Evolutionary conservation across 1,139 yeast genomes (phyloP), one percentile per base, ranked within the genome.

Genomic region (Waltiozyma sp.): DNA sequence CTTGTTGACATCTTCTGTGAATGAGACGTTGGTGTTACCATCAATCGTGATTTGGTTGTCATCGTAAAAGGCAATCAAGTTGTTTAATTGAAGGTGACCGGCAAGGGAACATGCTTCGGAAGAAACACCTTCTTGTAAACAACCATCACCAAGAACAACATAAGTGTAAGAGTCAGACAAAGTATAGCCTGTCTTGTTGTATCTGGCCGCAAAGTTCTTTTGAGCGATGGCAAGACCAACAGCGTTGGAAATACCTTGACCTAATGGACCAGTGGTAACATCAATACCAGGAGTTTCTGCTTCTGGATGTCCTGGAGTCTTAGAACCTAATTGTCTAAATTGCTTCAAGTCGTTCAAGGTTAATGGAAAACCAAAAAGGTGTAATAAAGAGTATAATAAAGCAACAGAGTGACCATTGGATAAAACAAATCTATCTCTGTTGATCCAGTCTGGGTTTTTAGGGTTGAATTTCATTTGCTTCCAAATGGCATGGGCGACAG

Each of bases 331-430:
- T 69, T 87, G 95, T 76, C 99, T 86, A 72, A 91, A 91, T 51
- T 74, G 68, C 73, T 88, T 84, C 67, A 91, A 74, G 67, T 93
- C 98, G 41, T 88, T 95, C 51, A 91, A 68, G 44, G 86, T 62
- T 63, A 80, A 72, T 59, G 77, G 85, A 71, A 77, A 91, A 47
- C 97, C 97, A 60, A 77, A 79, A 58, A 93, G 72, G 66, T 84
- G 93, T 61, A 91, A 73, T 68, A 91, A 66, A 40, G 93, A 72
- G 75, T 91, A 93, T 62, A 87, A 73, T 52, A 91, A 72, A 49
- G 95, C 95, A 66, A 94, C 87, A 40, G 95, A 96, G 68, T 91
- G 99, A 60, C 99, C 99, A 67, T 91, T 91, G 47, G 96, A 87
- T 49, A 91, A 74, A 40, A 91, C 91, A 58, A 91, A 93, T 67